A percentile compares a stretch with the other conserved stretches of the same genome.
Conservation (phyloP, 176 grass and related monocot genomes). For the Eremochloa ophiuroides region DNA sequence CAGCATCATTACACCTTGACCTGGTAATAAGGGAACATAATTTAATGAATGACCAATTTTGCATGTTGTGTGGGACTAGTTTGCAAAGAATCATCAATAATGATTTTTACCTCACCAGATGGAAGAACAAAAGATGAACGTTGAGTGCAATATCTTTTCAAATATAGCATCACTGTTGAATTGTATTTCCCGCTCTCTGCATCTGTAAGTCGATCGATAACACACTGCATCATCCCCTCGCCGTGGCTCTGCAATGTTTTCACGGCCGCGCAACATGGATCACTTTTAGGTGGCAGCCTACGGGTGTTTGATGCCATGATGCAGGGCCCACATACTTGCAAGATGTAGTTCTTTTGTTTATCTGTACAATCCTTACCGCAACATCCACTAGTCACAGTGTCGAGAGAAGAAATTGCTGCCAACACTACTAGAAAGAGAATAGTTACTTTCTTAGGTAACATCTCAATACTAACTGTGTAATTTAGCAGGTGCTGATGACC, state of each 20-base stretch:
- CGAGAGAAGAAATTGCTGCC: not conserved
- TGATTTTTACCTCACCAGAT: not conserved
- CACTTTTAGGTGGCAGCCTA: not conserved
- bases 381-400: not conserved
- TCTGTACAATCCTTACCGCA: too few relatives aligned
- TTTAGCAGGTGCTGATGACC: too few relatives aligned
- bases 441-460: not conserved
- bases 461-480: not conserved
- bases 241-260: not conserved
- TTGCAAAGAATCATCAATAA: not conserved
- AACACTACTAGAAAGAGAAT: not conserved
- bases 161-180: not conserved
- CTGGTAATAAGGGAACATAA: not conserved
- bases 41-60: not conserved
- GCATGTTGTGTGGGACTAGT: not conserved
- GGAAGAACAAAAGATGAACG: not conserved
- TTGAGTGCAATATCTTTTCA: not conserved
- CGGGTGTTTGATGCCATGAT: not conserved
- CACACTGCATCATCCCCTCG: not conserved
- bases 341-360: not conserved
- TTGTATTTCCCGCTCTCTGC: not conserved
- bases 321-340: not conserved
- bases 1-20: not conserved
- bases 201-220: not conserved
- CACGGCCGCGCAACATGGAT: not conserved